Evolutionary conservation across 345 rosid species (phyloP), one percentile per base, ranked within the genome.

Genomic region (Pistacia vera): DNA sequence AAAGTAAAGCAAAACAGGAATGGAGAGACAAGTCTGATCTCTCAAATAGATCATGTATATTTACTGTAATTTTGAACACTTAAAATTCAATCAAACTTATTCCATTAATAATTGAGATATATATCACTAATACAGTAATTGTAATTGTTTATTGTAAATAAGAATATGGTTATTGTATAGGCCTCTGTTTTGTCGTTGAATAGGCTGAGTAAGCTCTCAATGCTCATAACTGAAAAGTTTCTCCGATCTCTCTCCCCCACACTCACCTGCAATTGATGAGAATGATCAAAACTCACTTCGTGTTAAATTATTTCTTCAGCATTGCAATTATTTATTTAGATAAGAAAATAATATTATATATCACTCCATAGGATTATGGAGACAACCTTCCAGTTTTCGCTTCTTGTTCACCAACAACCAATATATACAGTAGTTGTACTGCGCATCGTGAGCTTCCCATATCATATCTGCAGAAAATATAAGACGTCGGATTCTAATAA

Each of bases 401-500:
- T 84, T 97, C 99, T 55, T 86, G 87, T 82, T 94, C 98, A 41
- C 99, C 99, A 8, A 97, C 98, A 17, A 97, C 98, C 72, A 97
- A 82, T 68, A 97, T 97, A 82, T 25, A 25, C 25, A 25, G 25
- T 83, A 97, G 79, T 92, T 97, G 89, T 87, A 97, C 77, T 95
- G 98, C 3, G 97, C 97, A 75, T 89, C 72, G 86, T 93, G 98
- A 78, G 99, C 99, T 89, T 96, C 97, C 59, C 25, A 25, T 25
- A 25, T 25, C 94, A 85, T 18, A 97, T 86, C 99, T 97, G 88
- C 59, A 85, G 59, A 54, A 38, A 73, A 38, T 4, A 33, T 11
- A 30, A 13, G 13, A 70, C 5, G 54, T 18, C 20, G 4, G 25
- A 9, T 22, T 22, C 18, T 14, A 57, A 73, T 8, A 55, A 30